phyloP scores from a whole-genome alignment of 495 filamentous ascomycete species.

The Daldinia grandis region DNA sequence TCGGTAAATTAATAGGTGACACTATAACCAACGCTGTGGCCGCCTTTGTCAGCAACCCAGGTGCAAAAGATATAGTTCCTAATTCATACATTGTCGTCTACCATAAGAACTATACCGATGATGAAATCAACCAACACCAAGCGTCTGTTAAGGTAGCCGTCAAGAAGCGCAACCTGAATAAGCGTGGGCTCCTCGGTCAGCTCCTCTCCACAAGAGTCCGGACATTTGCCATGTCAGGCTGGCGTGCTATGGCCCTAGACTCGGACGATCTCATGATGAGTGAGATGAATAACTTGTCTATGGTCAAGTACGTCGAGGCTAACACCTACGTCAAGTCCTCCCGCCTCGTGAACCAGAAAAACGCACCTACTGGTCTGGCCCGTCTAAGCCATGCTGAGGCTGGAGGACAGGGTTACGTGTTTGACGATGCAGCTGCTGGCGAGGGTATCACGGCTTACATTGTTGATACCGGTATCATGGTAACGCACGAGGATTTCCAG shows the following conservation, averaged over 20 bases:
- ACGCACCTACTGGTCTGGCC: conserved; percentile 53
- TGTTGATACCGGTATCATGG: conserved; percentile 60
- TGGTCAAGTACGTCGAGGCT: conserved; percentile 60
- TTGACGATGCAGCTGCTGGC: conserved; percentile 52
- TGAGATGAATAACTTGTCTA: conserved; percentile 53
- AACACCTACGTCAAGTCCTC: conserved; percentile 52
- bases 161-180: conserved; percentile 57
- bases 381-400: conserved; percentile 51
- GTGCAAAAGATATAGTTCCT: conserved; percentile 50
- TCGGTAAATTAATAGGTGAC: conserved; percentile 44
- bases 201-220: conserved; percentile 53
- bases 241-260: conserved; percentile 60
- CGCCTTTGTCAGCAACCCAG: conserved; percentile 55
- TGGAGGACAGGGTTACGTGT: conserved; percentile 50
- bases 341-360: conserved; percentile 48
- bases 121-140: conserved; percentile 53
- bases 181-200: conserved; percentile 52
- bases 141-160: conserved; percentile 52
- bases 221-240: conserved; percentile 54
- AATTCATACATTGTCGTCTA: conserved; percentile 62
- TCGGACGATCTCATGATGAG: conserved; percentile 57
- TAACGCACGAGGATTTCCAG: conserved; percentile 56
- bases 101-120: conserved; percentile 54
- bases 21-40: background rate
- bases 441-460: conserved; percentile 58